Evolutionary conservation across 225 moss, liverwort and hornwort genomes (phyloP).

Genomic region (Lunularia cruciata): DNA sequence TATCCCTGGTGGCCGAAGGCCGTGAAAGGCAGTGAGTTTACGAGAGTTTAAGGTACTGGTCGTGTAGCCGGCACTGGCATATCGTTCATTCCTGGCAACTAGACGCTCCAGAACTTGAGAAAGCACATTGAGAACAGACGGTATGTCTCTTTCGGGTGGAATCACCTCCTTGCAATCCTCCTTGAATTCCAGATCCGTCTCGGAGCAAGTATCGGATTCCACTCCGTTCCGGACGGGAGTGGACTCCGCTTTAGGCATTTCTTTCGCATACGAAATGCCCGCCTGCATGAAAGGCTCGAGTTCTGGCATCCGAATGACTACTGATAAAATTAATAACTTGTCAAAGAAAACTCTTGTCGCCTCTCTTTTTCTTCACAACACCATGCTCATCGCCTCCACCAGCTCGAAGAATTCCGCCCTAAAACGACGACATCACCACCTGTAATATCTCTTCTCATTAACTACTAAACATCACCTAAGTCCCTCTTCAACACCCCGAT

Average conservation of each 20-base stretch:
- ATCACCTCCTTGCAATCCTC: conserved; percentile 33
- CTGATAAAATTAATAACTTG: background rate
- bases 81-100: conserved; percentile 74
- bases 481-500: background rate
- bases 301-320: conserved; percentile 38
- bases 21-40: conserved; percentile 87
- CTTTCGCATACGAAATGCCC: conserved; percentile 33
- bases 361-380: too few species aligned
- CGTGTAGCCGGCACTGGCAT: conserved; percentile 38
- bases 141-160: conserved; percentile 56
- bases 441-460: background rate
- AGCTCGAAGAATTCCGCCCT: conserved; percentile 5
- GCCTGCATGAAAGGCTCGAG: conserved; percentile 42
- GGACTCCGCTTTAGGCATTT: conserved; percentile 35
- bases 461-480: background rate
- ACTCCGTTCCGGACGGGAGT: conserved; percentile 22
- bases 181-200: conserved; percentile 47
- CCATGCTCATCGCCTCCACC: background rate
- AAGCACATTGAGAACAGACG: conserved; percentile 67
- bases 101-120: conserved; percentile 80
- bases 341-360: too few species aligned
- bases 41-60: conserved; percentile 55
- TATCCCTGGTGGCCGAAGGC: conserved; percentile 81
- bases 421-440: background rate
- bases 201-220: conserved; percentile 28